These are phyloP conservation scores for Flaveria ramosissima DNA, from an alignment of 129 eudicot species.

Conservation along the genomic window DNA sequence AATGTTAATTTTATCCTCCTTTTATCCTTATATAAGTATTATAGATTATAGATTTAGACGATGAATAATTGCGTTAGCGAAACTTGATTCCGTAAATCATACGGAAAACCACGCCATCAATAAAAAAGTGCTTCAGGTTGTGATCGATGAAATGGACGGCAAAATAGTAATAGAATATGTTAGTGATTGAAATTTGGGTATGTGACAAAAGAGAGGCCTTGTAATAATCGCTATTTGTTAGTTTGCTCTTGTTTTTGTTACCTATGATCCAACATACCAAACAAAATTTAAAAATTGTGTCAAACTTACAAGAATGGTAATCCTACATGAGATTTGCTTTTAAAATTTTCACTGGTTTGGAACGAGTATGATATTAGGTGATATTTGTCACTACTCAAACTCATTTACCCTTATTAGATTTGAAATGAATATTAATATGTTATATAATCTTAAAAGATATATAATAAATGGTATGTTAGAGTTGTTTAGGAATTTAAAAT, in stretches of 20 bases:
- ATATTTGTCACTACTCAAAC: not conserved
- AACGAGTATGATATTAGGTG: not conserved
- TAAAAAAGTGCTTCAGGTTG: not conserved
- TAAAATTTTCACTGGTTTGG: not conserved
- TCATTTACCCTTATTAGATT: no score
- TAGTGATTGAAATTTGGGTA: not conserved
- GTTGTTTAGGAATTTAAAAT: no score
- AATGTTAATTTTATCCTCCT: no score
- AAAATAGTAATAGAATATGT: not conserved
- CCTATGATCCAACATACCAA: not conserved
- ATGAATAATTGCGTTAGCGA: no score
- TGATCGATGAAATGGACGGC: conserved; percentile 18
- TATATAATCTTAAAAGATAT: no score
- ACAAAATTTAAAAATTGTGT: not conserved
- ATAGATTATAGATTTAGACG: no score
- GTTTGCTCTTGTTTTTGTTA: conserved; percentile 19
- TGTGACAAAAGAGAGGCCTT: conserved; percentile 25
- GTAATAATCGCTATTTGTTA: conserved; percentile 14
- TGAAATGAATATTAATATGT: no score
- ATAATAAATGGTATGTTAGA: no score
- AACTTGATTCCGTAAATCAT: no score
- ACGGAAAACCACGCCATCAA: not conserved
- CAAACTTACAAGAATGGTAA: not conserved
- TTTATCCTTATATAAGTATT: no score
- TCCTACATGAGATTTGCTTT: no score